Conservation (phyloP, 1,139 yeast genomes). For the Pichia sp. region DNA sequence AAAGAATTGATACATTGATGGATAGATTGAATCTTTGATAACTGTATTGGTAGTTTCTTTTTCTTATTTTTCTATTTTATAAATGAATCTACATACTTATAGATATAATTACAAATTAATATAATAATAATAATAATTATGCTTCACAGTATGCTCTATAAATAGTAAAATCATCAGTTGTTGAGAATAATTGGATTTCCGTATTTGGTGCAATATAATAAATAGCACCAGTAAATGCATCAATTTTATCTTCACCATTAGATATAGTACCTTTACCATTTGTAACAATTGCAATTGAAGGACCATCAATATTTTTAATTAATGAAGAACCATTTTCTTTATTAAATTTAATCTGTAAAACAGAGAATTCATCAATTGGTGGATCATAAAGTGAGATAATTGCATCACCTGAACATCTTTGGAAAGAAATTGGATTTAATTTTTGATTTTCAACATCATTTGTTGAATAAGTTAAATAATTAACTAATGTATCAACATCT, state of each 20-base stretch:
- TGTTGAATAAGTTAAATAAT: slow-evolving; percentile 82
- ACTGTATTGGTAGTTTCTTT: too few relatives aligned
- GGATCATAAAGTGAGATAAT: slow-evolving; percentile 74
- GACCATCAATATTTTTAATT: slow-evolving; percentile 67
- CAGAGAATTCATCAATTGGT: slow-evolving; percentile 94
- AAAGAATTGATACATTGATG: slow-evolving; percentile 51
- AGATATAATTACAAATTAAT: neutral
- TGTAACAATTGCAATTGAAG: slow-evolving; percentile 80
- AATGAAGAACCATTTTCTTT: slow-evolving; percentile 32
- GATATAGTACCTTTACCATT: slow-evolving; percentile 61
- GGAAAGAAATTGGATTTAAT: slow-evolving; percentile 61
- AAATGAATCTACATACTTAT: neutral
- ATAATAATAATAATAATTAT: slow-evolving; percentile 20
- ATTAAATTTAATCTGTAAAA: slow-evolving; percentile 66
- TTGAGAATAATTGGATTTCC: slow-evolving; percentile 53
- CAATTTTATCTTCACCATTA: neutral
- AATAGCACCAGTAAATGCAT: slow-evolving; percentile 58
- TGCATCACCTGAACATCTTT: slow-evolving; percentile 63
- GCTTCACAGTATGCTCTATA: slow-evolving; percentile 86
- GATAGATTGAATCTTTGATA: slow-evolving; percentile 20
- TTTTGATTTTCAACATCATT: slow-evolving; percentile 90
- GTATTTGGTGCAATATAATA: slow-evolving; percentile 78
- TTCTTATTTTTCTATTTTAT: neutral
- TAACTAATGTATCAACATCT: slow-evolving; percentile 84
- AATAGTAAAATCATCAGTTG: slow-evolving; percentile 49